These are phyloP conservation scores for Paspalum vaginatum DNA, from an alignment of 176 grass and related monocot species.

Conservation along the genomic window DNA sequence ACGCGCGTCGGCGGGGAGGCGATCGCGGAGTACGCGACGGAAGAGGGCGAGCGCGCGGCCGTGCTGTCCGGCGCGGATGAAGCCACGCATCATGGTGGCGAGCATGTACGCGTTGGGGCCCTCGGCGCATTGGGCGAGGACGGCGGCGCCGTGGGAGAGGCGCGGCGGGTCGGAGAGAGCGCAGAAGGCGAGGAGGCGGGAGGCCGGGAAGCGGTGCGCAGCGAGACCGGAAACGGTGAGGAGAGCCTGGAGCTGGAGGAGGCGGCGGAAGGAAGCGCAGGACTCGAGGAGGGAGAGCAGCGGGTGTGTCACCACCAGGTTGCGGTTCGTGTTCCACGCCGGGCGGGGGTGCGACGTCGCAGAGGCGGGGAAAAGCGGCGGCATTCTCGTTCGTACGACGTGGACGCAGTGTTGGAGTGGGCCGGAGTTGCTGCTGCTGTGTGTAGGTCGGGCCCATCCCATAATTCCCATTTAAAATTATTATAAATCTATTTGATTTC, in stretches of 20 bases:
- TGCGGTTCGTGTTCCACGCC: constrained; percentile 71
- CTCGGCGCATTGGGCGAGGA: constrained; percentile 35
- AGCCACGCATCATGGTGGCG: constrained; percentile 68
- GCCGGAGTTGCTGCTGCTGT: too few relatives aligned
- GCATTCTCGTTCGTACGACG: neutral
- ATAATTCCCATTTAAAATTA: too few relatives aligned
- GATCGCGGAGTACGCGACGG: constrained; percentile 34
- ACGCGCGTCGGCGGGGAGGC: constrained; percentile 51
- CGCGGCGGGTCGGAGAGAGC: constrained; percentile 61
- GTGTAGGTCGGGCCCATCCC: too few relatives aligned
- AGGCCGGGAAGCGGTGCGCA: constrained; percentile 64
- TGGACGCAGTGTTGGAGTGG: too few relatives aligned
- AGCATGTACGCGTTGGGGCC: constrained; percentile 65
- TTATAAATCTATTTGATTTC: too few relatives aligned
- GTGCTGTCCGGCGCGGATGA: constrained; percentile 49
- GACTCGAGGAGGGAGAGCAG: constrained; percentile 67
- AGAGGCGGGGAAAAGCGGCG: neutral
- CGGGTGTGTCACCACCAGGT: constrained; percentile 73
- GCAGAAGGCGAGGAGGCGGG: constrained; percentile 71
- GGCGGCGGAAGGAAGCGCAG: constrained; percentile 60
- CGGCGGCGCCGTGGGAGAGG: constrained; percentile 39
- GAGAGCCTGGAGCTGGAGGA: constrained; percentile 68
- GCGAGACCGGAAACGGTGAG: constrained; percentile 62
- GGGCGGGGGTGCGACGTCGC: constrained; percentile 17
- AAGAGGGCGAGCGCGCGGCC: constrained; percentile 40